phyloP scores from a whole-genome alignment of 179 eudicot species.

The Silene vulgaris region DNA sequence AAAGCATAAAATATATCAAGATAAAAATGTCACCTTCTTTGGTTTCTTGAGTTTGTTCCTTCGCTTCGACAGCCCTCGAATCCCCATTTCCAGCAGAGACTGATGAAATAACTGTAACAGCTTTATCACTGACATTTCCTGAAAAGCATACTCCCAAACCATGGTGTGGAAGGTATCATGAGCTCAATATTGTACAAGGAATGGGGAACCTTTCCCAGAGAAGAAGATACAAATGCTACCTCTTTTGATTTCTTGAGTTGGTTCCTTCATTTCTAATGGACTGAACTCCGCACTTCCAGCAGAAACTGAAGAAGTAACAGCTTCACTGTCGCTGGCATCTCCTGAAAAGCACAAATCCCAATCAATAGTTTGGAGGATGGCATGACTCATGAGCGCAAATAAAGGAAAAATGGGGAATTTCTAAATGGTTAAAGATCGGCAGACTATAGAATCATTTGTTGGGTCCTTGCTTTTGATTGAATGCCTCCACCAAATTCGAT shows the following conservation, averaged over 20 bases:
- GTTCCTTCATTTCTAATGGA: conserved; percentile 4
- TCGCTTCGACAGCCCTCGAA: background rate
- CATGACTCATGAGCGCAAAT: background rate
- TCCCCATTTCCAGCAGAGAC: conserved; percentile 10
- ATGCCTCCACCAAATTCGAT: background rate
- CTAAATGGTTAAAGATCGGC: background rate
- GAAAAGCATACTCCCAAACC: background rate
- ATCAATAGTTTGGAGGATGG: background rate
- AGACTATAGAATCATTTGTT: background rate
- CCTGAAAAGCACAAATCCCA: conserved; percentile 14
- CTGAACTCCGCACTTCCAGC: conserved; percentile 9
- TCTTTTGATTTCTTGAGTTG: conserved; percentile 6
- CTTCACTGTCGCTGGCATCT: background rate
- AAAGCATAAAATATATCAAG: background rate
- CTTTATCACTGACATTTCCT: conserved; percentile 9
- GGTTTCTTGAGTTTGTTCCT: conserved; percentile 6
- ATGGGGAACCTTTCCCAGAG: background rate
- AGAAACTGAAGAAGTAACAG: conserved; percentile 15
- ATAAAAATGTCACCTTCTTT: background rate
- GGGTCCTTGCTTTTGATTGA: background rate
- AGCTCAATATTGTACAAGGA: background rate
- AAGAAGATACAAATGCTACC: conserved; percentile 10
- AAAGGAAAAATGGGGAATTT: no score
- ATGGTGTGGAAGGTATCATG: background rate
- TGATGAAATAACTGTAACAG: conserved; percentile 7